Evolutionary conservation across 2,329 filamentous ascomycete species (phyloP).

Genomic region (Myriosclerotinia curreyana): DNA sequence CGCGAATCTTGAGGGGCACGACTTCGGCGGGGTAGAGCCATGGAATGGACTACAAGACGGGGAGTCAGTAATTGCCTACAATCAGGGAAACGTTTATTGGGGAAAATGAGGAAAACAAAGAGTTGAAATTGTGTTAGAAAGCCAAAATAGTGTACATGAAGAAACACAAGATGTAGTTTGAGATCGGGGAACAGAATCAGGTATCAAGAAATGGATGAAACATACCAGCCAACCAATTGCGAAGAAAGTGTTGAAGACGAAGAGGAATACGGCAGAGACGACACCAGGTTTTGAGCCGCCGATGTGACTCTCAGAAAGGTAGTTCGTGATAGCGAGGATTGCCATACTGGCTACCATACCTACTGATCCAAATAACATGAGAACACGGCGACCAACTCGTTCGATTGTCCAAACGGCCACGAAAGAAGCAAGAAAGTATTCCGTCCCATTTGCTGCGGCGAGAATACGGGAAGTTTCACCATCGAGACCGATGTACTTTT

Average conservation of each 20-base stretch:
- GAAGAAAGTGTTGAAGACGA: conserved; percentile 54
- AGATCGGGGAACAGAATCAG: too few relatives aligned
- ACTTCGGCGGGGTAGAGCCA: conserved; percentile 57
- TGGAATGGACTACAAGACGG: background rate
- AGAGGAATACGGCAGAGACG: conserved; percentile 40
- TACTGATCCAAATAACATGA: conserved; percentile 68
- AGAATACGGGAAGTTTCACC: conserved; percentile 51
- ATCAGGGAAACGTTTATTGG: too few relatives aligned
- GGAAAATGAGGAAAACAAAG: too few relatives aligned
- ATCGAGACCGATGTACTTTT: conserved; percentile 47
- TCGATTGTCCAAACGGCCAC: conserved; percentile 46
- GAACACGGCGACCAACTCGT: conserved; percentile 61
- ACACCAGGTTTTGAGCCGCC: conserved; percentile 19
- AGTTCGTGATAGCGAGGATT: conserved; percentile 47
- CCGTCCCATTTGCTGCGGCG: conserved; percentile 48
- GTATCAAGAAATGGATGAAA: too few relatives aligned
- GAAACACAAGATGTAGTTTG: too few relatives aligned
- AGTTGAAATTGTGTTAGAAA: too few relatives aligned
- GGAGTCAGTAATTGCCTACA: too few relatives aligned
- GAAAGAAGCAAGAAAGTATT: conserved; percentile 16
- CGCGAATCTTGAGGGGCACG: conserved; percentile 50
- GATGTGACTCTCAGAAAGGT: conserved; percentile 39
- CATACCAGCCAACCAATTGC: conserved; percentile 48
- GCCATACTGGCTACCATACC: conserved; percentile 59
- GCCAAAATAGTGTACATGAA: too few relatives aligned